phyloP scores from a whole-genome alignment of 305 asterid species.

The Andrographis paniculata region DNA sequence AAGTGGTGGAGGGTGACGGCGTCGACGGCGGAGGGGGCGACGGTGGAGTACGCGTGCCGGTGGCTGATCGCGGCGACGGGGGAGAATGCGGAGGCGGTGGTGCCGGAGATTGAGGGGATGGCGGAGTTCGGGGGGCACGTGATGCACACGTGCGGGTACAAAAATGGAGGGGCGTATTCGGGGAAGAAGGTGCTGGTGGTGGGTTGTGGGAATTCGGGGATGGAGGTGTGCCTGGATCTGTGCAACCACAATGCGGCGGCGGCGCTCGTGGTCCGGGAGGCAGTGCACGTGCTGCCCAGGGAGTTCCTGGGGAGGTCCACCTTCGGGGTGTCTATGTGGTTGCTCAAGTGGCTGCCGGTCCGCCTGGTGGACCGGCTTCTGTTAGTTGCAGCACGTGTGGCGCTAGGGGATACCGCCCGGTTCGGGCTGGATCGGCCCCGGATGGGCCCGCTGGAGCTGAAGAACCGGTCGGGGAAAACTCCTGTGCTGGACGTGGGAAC shows the following conservation, averaged over 20 bases:
- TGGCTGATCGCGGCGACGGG: conserved; percentile 92
- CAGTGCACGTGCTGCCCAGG: conserved; percentile 92
- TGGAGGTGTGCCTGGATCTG: conserved; percentile 95
- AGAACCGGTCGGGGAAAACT: conserved; percentile 69
- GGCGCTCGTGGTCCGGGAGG: conserved; percentile 70
- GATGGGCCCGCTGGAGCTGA: conserved; percentile 64
- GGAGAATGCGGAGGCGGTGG: conserved; percentile 80
- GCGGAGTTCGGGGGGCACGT: conserved; percentile 44
- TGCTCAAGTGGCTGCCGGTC: conserved; percentile 87
- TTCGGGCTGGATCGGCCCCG: conserved; percentile 66
- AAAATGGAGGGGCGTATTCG: conserved; percentile 41
- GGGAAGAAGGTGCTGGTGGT: conserved; percentile 69
- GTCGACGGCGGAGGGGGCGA: conserved; percentile 12
- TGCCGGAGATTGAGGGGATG: conserved; percentile 64
- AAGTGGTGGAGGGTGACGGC: conserved; percentile 49
- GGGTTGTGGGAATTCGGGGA: conserved; percentile 95
- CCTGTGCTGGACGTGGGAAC: conserved; percentile 94
- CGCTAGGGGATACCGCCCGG: conserved; percentile 63
- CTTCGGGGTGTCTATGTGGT: conserved; percentile 86
- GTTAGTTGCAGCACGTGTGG: conserved; percentile 41
- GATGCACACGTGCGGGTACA: conserved; percentile 71
- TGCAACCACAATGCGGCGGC: conserved; percentile 65
- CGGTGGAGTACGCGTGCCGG: conserved; percentile 39
- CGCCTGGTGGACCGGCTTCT: conserved; percentile 63
- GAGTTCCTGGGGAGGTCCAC: conserved; percentile 89